phyloP scores from a whole-genome alignment of 441 rosid species.

The Croton laevigatus region DNA sequence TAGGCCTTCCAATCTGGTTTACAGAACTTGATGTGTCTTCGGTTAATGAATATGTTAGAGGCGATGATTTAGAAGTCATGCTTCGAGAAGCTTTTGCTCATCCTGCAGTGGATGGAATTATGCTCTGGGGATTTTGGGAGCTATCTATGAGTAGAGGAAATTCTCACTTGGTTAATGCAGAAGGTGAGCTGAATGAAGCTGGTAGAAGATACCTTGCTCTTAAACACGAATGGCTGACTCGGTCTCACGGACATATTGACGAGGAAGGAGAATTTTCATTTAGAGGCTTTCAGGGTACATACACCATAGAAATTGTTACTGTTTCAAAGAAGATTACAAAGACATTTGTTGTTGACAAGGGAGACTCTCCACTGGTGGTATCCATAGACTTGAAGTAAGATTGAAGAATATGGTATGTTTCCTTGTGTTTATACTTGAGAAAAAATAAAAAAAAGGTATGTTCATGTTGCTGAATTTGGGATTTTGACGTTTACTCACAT shows the following conservation, averaged over 20 bases:
- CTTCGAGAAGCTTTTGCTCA: conserved; percentile 85
- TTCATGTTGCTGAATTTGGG: neutral
- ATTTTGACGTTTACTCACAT: neutral
- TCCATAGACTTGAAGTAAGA: conserved; percentile 43
- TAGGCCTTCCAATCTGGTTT: conserved; percentile 90
- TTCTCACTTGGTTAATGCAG: conserved; percentile 70
- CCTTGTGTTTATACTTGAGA: conserved; percentile 6
- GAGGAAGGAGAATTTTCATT: conserved; percentile 62
- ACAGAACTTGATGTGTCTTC: conserved; percentile 94
- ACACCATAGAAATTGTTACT: conserved; percentile 45
- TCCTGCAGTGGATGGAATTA: conserved; percentile 81
- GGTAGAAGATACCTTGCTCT: conserved; percentile 60
- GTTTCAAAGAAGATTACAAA: conserved; percentile 35
- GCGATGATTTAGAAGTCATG: conserved; percentile 83
- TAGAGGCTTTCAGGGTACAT: conserved; percentile 79
- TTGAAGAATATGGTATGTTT: neutral
- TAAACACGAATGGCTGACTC: conserved; percentile 74
- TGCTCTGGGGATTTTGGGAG: conserved; percentile 99
- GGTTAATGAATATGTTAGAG: conserved; percentile 62
- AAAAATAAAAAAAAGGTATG: neutral
- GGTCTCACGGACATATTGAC: conserved; percentile 45
- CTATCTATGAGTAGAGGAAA: conserved; percentile 68
- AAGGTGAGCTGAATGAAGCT: conserved; percentile 78
- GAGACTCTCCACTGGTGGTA: conserved; percentile 51
- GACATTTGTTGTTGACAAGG: conserved; percentile 64